phyloP scores from a whole-genome alignment of 2,329 filamentous ascomycete species.

The Atkinsonella texensis region DNA sequence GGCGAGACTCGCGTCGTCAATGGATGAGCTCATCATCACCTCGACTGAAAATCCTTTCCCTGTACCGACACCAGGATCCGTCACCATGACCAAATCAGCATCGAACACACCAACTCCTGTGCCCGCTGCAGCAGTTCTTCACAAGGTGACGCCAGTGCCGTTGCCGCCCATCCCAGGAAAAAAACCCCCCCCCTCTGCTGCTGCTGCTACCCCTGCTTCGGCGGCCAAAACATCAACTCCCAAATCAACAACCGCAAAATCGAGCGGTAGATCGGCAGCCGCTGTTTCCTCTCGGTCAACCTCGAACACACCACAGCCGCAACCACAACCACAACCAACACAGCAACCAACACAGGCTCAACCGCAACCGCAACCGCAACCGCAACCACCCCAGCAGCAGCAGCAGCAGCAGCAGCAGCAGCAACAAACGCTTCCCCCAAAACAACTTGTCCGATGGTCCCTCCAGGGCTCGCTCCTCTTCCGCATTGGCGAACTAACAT shows the following conservation, averaged over 20 bases:
- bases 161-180: constrained; percentile 23
- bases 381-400: constrained; percentile 4
- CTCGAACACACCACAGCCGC: constrained; percentile 4
- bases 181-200: constrained; percentile 19
- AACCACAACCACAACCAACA: constrained; percentile 6
- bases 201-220: neutral
- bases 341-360: constrained; percentile 10
- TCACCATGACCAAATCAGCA: constrained; percentile 3
- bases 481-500: constrained; percentile 36
- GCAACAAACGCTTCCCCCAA: constrained; percentile 4
- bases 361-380: constrained; percentile 6
- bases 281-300: constrained; percentile 5
- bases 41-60: constrained; percentile 9
- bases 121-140: constrained; percentile 2
- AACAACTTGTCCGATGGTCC: constrained; percentile 17
- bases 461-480: constrained; percentile 28
- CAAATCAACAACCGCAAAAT: constrained; percentile 8
- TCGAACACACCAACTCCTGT: constrained; percentile 4
- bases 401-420: constrained; percentile 7
- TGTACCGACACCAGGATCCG: constrained; percentile 1
- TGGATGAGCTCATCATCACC: constrained; percentile 14
- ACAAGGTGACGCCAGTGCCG: constrained; percentile 25
- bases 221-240: constrained; percentile 1
- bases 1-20: constrained; percentile 11
- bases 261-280: constrained; percentile 11